phyloP scores from a whole-genome alignment of 2,329 filamentous ascomycete genomes.

The Hypoxylon sp. region DNA sequence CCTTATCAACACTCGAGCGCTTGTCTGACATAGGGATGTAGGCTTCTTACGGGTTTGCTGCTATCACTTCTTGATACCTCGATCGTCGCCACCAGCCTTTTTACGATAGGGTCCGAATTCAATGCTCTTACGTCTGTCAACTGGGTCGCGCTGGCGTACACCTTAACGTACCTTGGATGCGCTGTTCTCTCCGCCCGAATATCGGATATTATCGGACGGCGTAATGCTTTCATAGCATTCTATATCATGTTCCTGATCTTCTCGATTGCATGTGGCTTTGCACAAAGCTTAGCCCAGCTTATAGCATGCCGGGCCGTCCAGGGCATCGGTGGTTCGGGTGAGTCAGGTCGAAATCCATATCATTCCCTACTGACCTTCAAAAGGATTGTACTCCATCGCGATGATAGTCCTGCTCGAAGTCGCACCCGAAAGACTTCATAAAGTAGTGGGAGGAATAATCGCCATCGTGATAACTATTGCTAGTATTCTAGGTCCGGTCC shows the following conservation, averaged over 20 bases:
- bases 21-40: conserved; percentile 42
- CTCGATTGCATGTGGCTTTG: conserved; percentile 63
- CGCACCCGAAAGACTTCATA: conserved; percentile 51
- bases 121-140: conserved; percentile 55
- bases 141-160: conserved; percentile 65
- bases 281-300: conserved; percentile 55
- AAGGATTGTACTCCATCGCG: conserved; percentile 62
- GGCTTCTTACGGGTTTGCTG: conserved; percentile 62
- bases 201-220: conserved; percentile 64
- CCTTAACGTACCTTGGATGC: conserved; percentile 64
- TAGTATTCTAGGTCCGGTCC: conserved; percentile 60
- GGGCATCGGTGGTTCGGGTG: conserved; percentile 61
- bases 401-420: conserved; percentile 65
- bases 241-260: conserved; percentile 65
- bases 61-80: conserved; percentile 67
- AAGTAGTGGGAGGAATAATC: conserved; percentile 57
- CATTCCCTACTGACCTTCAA: conserved; percentile 11
- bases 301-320: conserved; percentile 60
- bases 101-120: conserved; percentile 63
- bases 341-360: conserved; percentile 24
- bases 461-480: conserved; percentile 59
- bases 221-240: conserved; percentile 58
- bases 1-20: not conserved
- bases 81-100: conserved; percentile 67
- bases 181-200: conserved; percentile 64